A percentile compares a stretch with the other conserved stretches of the same genome.
Evolutionary conservation across 305 asterid species (phyloP).

Genomic region (Fraxinus xanthoxyloides): DNA sequence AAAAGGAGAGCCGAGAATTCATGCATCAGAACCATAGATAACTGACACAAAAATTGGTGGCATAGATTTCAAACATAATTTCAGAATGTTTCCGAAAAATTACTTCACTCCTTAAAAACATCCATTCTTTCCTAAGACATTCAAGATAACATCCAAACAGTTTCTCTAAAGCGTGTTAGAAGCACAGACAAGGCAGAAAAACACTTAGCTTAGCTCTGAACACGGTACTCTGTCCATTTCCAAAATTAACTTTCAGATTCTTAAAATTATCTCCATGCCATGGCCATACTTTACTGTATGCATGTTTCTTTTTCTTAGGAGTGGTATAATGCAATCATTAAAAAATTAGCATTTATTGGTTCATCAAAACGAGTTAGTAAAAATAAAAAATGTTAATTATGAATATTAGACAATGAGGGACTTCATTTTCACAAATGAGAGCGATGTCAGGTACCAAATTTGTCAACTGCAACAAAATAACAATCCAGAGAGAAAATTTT

Average conservation of each 20-base stretch:
- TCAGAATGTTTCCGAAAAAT: neutral
- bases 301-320: neutral
- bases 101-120: neutral
- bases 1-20: neutral
- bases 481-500: neutral
- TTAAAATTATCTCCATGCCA: neutral
- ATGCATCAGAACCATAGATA: neutral
- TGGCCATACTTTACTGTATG: neutral
- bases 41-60: neutral
- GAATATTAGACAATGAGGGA: neutral
- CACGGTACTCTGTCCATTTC: neutral
- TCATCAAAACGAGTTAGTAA: neutral
- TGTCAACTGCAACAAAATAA: neutral
- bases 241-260: neutral
- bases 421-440: neutral
- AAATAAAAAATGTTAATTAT: neutral
- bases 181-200: neutral
- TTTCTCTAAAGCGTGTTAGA: neutral
- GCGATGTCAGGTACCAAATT: neutral
- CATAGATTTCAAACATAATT: neutral
- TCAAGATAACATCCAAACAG: neutral
- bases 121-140: neutral
- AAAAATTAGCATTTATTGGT: neutral
- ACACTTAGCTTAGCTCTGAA: neutral
- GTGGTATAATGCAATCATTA: neutral